phyloP scores from a whole-genome alignment of 129 eudicot species.

The Sambucus nigra region DNA sequence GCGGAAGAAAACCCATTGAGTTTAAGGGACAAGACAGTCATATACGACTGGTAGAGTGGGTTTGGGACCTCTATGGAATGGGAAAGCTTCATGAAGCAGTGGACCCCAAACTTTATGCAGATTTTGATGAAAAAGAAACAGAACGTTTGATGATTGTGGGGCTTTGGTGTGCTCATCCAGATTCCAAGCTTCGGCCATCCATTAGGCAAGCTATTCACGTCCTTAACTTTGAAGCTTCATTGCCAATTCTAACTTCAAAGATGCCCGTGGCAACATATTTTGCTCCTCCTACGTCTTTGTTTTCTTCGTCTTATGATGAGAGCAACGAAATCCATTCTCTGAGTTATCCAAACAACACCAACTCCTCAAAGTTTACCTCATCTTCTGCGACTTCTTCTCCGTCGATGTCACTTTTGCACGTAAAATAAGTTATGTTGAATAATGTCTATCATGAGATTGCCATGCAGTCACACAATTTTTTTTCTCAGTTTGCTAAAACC shows the following conservation, averaged over 20 bases:
- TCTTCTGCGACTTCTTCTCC: constrained; percentile 4
- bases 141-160: constrained; percentile 1
- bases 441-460: neutral
- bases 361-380: neutral
- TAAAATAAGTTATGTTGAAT: neutral
- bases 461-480: neutral
- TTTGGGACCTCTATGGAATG: constrained; percentile 1
- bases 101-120: neutral
- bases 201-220: constrained; percentile 1
- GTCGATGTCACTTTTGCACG: neutral
- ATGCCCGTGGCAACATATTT: constrained; percentile 4
- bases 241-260: constrained; percentile 1
- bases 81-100: neutral
- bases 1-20: constrained; percentile 1
- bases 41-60: neutral
- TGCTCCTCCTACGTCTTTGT: neutral
- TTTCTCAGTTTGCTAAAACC: neutral
- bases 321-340: neutral
- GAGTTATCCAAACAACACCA: neutral
- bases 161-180: constrained; percentile 4
- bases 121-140: constrained; percentile 1
- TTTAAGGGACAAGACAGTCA: neutral
- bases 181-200: neutral
- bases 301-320: neutral
- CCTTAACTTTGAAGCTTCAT: constrained; percentile 3